phyloP scores from a whole-genome alignment of 179 eudicot genomes.

The Nepenthes alata region DNA sequence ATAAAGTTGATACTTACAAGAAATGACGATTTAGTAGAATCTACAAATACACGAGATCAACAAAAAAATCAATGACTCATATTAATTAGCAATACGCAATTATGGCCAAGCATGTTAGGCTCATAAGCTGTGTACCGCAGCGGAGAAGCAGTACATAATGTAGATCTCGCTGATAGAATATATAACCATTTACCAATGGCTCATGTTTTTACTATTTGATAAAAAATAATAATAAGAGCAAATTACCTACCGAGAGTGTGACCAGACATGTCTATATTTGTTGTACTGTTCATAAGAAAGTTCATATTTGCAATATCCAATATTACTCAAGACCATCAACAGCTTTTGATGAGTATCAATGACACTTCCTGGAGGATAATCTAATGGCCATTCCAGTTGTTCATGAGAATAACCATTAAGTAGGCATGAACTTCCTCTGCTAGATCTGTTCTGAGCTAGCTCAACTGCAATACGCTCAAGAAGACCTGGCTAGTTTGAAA shows the following conservation, averaged over 20 bases:
- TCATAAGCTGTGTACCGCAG: no score
- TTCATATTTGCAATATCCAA: constrained; percentile 93
- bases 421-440: constrained; percentile 36
- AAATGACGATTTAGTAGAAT: no score
- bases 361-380: constrained; percentile 68
- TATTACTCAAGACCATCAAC: constrained; percentile 91
- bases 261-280: constrained; percentile 72
- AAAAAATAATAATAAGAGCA: neutral
- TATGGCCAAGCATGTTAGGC: no score
- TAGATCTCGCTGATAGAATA: no score
- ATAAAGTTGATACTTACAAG: no score
- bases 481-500: constrained; percentile 39
- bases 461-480: constrained; percentile 73
- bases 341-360: constrained; percentile 61
- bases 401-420: constrained; percentile 55
- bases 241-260: constrained; percentile 40
- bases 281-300: constrained; percentile 64
- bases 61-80: no score
- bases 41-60: no score
- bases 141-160: no score
- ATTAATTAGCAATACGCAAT: no score
- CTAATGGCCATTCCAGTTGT: constrained; percentile 29
- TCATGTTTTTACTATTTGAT: no score
- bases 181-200: no score
- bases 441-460: constrained; percentile 41